Evolutionary conservation across 164 flowering plant species (phyloP).

Genomic region (Piper longum): DNA sequence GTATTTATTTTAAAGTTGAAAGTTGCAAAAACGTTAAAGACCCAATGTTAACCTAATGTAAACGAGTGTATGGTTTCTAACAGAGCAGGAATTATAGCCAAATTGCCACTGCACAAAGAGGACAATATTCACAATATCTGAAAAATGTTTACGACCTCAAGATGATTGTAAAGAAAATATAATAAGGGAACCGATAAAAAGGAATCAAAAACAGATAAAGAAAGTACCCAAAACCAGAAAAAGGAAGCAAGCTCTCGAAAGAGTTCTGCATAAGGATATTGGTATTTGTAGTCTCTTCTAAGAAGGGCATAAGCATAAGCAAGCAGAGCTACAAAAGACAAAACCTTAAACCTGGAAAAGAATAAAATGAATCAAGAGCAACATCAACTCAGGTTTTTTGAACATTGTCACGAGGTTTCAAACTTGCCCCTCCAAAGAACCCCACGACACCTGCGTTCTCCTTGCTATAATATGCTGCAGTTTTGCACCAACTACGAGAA

Average conservation of each 20-base stretch:
- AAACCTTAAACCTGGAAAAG: conserved; percentile 71
- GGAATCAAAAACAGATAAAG: background rate
- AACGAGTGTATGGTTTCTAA: conserved; percentile 60
- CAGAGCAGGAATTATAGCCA: conserved; percentile 88
- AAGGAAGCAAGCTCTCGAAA: conserved; percentile 94
- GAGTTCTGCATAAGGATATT: conserved; percentile 51
- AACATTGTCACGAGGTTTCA: conserved; percentile 92
- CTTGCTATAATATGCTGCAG: conserved; percentile 90
- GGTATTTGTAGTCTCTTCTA: background rate
- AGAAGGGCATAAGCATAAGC: background rate
- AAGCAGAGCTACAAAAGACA: background rate
- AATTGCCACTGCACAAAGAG: conserved; percentile 76
- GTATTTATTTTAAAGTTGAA: background rate
- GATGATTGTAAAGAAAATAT: no score
- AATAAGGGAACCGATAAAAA: background rate
- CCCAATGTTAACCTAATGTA: conserved; percentile 73
- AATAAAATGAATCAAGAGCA: conserved; percentile 76
- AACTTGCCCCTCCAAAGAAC: conserved; percentile 26
- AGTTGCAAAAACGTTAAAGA: background rate
- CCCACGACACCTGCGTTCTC: conserved; percentile 70
- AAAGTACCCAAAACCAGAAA: conserved; percentile 96
- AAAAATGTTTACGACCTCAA: no score
- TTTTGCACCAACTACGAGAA: conserved; percentile 80
- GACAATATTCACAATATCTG: background rate
- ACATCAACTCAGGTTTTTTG: conserved; percentile 75